Base-by-base conservation (phyloP, 1,284 basidiomycete genomes). In the Ceratobasidium papillatum region DNA sequence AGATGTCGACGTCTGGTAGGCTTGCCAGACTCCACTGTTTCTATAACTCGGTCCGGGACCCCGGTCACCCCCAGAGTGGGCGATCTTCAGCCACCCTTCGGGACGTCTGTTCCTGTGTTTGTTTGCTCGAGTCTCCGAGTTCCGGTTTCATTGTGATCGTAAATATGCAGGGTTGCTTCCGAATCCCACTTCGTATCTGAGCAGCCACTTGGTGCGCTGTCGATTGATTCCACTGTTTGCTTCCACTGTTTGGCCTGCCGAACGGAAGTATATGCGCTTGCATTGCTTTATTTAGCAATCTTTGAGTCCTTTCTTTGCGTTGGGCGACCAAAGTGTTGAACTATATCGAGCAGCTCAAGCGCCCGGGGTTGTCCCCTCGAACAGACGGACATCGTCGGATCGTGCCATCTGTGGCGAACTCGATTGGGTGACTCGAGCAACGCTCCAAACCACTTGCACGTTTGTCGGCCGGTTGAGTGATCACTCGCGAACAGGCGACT, bases 331-430 rank as follows among this genome's bases (percentile, higher is more conserved):
- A 41, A 41, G 38, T 14, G 14, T 5, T 41, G 38, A 41, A 41
- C 14, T 41, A 14, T 41, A 14, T 14, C 7, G 7, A 41, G 38
- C 38, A 14, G 14, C 7, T 14, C 5, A 7, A 41, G 38, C 38
- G 38, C 38, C 14, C 38, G 38, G 38, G 38, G 7, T 14, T 7
- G 38, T 14, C 38, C 7, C 38, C 45, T 47, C 9, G 22, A 12
- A 9, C 52, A 30, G 38, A 14, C 61, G 61, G 61, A 62, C 25
- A 62, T 62, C 61, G 9, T 62, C 61, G 61, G 61, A 62, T 62
- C 61, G 61, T 43, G 38, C 41, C 61, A n/a, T 45, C 32, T 43
- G 5, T 14, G 19, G 34, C 32, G 12, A n/a, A 30, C 61, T 45
- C 61, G 22, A 47, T 45, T 62, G 12, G 36, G 27, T 45, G 61